Conservation (phyloP, 768 basidiomycete species). For the Mycena indigotica region DNA sequence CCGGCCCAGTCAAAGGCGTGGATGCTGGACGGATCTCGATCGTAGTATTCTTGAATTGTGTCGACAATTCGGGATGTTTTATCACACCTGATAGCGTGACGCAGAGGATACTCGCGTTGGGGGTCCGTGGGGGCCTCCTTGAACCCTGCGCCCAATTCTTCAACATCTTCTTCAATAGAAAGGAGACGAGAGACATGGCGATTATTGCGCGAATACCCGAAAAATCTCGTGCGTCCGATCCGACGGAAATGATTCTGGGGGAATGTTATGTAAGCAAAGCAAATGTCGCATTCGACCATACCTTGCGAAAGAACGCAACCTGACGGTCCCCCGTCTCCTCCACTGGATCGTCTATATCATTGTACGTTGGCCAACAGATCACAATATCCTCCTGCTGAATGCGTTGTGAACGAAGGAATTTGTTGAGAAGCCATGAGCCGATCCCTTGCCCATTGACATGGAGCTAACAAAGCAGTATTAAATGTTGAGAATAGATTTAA, state of each 20-base stretch:
- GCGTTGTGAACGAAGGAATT: conserved; percentile 23
- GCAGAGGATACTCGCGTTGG: conserved; percentile 13
- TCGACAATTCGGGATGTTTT: conserved; percentile 2
- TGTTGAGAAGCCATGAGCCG: conserved; percentile 25
- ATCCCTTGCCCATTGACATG: conserved; percentile 19
- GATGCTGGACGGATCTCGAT: conserved; percentile 14
- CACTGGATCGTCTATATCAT: conserved; percentile 30
- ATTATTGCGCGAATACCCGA: conserved; percentile 25
- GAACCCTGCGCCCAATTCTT: conserved; percentile 1
- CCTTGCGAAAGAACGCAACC: conserved; percentile 16
- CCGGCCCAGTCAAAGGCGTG: conserved; percentile 15
- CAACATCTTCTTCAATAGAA: conserved; percentile 7
- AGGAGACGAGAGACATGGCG: conserved; percentile 27
- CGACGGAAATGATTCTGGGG: conserved; percentile 30
- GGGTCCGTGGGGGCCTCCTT: neutral
- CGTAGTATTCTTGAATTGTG: conserved; percentile 4
- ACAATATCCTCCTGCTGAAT: conserved; percentile 20
- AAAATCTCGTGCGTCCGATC: conserved; percentile 29
- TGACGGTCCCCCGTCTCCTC: neutral
- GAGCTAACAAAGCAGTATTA: neutral
- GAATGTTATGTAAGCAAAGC: neutral
- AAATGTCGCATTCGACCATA: neutral
- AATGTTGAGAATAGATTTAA: neutral
- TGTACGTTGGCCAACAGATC: conserved; percentile 33
- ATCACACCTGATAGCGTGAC: conserved; percentile 7